Percentiles rank a stretch among this genome's conserved stretches.
Conservation (phyloP, 2,329 filamentous ascomycete species). For the Sclerotinia spermophila region DNA sequence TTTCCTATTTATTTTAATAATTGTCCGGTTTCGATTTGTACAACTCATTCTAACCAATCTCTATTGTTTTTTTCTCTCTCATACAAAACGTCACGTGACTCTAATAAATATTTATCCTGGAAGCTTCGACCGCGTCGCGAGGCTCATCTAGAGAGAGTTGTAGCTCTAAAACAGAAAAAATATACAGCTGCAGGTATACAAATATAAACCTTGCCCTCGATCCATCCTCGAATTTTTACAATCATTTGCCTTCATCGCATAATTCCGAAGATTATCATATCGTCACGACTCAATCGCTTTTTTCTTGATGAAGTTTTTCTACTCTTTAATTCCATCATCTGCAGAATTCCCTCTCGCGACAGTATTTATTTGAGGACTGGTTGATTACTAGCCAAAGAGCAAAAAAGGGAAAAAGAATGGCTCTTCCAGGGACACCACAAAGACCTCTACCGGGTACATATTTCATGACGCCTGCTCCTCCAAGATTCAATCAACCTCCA, state of each 20-base stretch:
- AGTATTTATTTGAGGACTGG: conserved; percentile 6
- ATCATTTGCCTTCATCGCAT: conserved; percentile 5
- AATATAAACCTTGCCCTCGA: conserved; percentile 9
- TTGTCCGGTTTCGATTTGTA: too few relatives aligned
- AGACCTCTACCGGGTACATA: conserved; percentile 73
- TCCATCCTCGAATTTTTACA: conserved; percentile 13
- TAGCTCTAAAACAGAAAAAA: conserved; percentile 15
- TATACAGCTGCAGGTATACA: conserved; percentile 11
- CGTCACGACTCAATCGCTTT: conserved; percentile 14
- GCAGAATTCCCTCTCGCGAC: conserved; percentile 23
- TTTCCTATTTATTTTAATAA: neutral
- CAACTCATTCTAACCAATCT: neutral
- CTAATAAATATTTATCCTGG: conserved; percentile 16
- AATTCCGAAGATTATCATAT: conserved; percentile 13
- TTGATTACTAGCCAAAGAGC: neutral
- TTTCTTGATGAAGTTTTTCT: conserved; percentile 30
- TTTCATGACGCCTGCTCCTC: conserved; percentile 66
- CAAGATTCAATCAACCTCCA: conserved; percentile 45
- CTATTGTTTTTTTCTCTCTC: neutral
- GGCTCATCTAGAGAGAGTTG: conserved; percentile 18
- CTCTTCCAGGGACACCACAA: conserved; percentile 53
- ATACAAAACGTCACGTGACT: conserved; percentile 15
- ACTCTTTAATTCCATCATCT: conserved; percentile 20
- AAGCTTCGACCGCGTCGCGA: conserved; percentile 22
- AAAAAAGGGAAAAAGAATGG: conserved; percentile 23